phyloP scores from a whole-genome alignment of 2,329 filamentous ascomycete genomes.

The Colletotrichum incanum region DNA sequence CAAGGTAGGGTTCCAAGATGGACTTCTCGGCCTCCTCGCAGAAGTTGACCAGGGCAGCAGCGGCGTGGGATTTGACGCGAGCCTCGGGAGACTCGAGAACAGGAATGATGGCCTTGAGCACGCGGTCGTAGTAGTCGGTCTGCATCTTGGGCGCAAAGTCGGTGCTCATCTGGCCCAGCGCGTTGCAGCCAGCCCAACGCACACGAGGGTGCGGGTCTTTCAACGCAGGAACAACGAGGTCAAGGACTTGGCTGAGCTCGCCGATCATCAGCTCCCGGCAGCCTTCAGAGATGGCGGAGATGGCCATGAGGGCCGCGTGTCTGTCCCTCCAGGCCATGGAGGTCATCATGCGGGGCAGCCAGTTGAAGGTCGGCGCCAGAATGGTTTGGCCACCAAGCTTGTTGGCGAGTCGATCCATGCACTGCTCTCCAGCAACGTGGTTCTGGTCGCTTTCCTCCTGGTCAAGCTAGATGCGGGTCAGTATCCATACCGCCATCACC shows the following conservation, averaged over 20 bases:
- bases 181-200: conserved; percentile 97
- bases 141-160: conserved; percentile 99
- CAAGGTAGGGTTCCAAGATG: conserved; percentile 92
- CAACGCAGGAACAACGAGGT: conserved; percentile 93
- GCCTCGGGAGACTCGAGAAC: conserved; percentile 92
- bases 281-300: conserved; percentile 97
- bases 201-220: conserved; percentile 94
- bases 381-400: conserved; percentile 97
- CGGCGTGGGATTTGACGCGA: conserved; percentile 95
- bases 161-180: conserved; percentile 99
- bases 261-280: conserved; percentile 96
- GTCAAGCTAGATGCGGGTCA: conserved; percentile 76
- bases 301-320: conserved; percentile 97
- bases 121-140: conserved; percentile 89
- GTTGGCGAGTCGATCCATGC: conserved; percentile 97
- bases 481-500: conserved; percentile 5
- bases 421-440: conserved; percentile 97
- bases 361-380: conserved; percentile 93
- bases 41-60: conserved; percentile 98
- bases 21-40: conserved; percentile 97
- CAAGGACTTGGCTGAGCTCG: conserved; percentile 93
- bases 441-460: conserved; percentile 97
- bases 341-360: conserved; percentile 98
- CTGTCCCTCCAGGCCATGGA: conserved; percentile 95
- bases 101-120: conserved; percentile 92